Evolutionary conservation across 495 filamentous ascomycete genomes (phyloP).

Genomic region (Delitschia confertaspora): DNA sequence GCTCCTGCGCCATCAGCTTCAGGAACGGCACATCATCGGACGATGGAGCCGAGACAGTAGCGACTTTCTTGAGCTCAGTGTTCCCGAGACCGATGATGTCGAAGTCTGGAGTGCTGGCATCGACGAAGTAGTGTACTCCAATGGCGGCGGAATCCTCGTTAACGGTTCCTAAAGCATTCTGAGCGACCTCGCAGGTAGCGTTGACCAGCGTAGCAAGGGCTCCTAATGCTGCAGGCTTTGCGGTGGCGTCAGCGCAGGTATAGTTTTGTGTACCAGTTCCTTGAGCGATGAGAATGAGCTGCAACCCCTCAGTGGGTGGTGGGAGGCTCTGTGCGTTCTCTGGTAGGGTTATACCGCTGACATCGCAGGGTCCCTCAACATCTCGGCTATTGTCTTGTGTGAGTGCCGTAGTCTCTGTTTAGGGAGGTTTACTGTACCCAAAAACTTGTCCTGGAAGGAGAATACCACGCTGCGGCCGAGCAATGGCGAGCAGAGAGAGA

Average conservation of each 20-base stretch:
- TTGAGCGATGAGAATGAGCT: conserved; percentile 65
- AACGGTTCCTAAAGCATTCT: conserved; percentile 46
- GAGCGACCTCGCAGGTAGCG: conserved; percentile 66
- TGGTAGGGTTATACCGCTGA: conserved; percentile 2
- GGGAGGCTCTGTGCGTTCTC: conserved; percentile 40
- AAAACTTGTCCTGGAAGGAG: no score
- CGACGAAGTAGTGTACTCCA: conserved; percentile 72
- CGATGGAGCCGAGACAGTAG: conserved; percentile 47
- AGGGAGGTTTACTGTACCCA: no score
- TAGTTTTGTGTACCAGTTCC: conserved; percentile 92
- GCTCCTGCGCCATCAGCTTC: conserved; percentile 38
- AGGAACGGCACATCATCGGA: conserved; percentile 62
- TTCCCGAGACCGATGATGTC: conserved; percentile 51
- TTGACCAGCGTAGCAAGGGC: conserved; percentile 80
- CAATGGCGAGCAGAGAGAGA: conserved; percentile 3
- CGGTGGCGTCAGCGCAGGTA: conserved; percentile 54
- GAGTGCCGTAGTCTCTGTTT: no score
- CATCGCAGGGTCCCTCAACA: conserved; percentile 12
- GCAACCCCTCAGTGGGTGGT: conserved; percentile 46
- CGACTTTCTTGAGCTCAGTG: conserved; percentile 48
- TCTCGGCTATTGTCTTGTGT: conserved; percentile 6
- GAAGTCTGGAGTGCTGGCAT: conserved; percentile 67
- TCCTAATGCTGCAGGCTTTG: conserved; percentile 52
- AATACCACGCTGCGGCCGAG: no score
- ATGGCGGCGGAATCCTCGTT: conserved; percentile 41